Evolutionary conservation across 495 filamentous ascomycete species (phyloP).

Genomic region (Tetracladium setigerum): DNA sequence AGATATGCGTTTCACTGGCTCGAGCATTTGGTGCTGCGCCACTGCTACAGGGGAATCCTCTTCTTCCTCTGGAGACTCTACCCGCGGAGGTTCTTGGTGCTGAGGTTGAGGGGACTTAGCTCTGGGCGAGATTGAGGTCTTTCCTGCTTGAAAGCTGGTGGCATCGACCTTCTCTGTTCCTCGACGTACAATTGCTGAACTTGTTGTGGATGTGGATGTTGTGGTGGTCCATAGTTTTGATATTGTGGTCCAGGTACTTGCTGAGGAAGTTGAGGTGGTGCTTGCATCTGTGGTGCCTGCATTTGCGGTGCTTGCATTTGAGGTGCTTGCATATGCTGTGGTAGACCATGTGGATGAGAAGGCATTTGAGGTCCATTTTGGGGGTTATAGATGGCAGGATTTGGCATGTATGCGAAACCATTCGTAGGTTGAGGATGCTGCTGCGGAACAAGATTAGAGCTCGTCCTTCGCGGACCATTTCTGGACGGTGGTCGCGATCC

Average conservation of each 20-base stretch:
- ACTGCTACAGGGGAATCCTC: conserved; percentile 27
- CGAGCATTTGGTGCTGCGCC: conserved; percentile 33
- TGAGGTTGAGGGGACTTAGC: conserved; percentile 27
- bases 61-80: conserved; percentile 36
- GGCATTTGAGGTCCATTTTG: conserved; percentile 46
- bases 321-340: conserved; percentile 36
- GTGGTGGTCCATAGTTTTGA: conserved; percentile 28
- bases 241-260: conserved; percentile 23
- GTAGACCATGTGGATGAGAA: conserved; percentile 28
- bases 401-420: conserved; percentile 77
- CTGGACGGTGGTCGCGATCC: conserved; percentile 76
- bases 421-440: conserved; percentile 59
- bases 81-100: conserved; percentile 27
- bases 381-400: conserved; percentile 77
- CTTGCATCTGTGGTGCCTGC: conserved; percentile 29
- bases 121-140: conserved; percentile 22
- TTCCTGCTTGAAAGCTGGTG: conserved; percentile 45
- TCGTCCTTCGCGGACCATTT: conserved; percentile 64
- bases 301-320: conserved; percentile 5
- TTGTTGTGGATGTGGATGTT: conserved; percentile 40
- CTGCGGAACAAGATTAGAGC: conserved; percentile 66
- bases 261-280: conserved; percentile 22
- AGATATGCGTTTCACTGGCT: conserved; percentile 64
- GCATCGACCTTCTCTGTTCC: conserved; percentile 59
- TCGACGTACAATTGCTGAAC: conserved; percentile 60